Percentiles rank a stretch among this genome's conserved stretches.
Evolutionary conservation across 306 rosid genomes (phyloP).

Genomic region (Cucumis hystrix): DNA sequence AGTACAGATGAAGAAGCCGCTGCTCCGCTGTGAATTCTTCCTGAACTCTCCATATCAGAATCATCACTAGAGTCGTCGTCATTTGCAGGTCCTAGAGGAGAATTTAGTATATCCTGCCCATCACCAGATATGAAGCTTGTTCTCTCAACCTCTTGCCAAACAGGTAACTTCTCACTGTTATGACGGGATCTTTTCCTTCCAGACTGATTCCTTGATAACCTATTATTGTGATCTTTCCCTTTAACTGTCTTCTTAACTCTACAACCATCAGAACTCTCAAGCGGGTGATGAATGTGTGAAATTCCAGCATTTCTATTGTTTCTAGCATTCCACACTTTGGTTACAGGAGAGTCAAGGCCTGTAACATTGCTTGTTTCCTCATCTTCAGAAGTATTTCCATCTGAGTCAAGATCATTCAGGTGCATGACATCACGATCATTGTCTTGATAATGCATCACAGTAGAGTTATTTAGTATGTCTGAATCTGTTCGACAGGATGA

Average conservation of each 20-base stretch:
- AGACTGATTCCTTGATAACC: slow-evolving; percentile 37
- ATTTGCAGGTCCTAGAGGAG: slow-evolving; percentile 30
- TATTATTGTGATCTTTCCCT: slow-evolving; percentile 33
- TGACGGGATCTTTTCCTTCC: slow-evolving; percentile 50
- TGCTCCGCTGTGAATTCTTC: slow-evolving; percentile 76
- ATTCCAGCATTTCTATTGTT: slow-evolving; percentile 56
- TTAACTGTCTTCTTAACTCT: slow-evolving; percentile 39
- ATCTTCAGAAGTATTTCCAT: slow-evolving; percentile 68
- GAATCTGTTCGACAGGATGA: slow-evolving; percentile 18
- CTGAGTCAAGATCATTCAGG: slow-evolving; percentile 40
- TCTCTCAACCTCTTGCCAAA: slow-evolving; percentile 94
- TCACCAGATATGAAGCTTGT: slow-evolving; percentile 90
- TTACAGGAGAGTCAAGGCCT: slow-evolving; percentile 91
- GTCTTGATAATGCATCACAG: slow-evolving; percentile 27
- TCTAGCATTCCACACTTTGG: slow-evolving; percentile 93
- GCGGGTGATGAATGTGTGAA: slow-evolving; percentile 91
- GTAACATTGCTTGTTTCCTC: slow-evolving; percentile 52
- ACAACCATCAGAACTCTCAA: slow-evolving; percentile 53
- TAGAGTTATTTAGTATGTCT: slow-evolving; percentile 20
- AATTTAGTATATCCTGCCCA: slow-evolving; percentile 77
- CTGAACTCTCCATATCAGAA: slow-evolving; percentile 45
- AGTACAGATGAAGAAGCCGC: slow-evolving; percentile 72
- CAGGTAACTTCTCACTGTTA: slow-evolving; percentile 30
- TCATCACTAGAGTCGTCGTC: slow-evolving; percentile 66
- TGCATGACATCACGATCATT: slow-evolving; percentile 25